A percentile compares a stretch with the other conserved stretches of the same genome.
These are phyloP conservation scores for Secale cereale DNA, from an alignment of 176 grass and related monocot genomes.

Conservation along the genomic window DNA sequence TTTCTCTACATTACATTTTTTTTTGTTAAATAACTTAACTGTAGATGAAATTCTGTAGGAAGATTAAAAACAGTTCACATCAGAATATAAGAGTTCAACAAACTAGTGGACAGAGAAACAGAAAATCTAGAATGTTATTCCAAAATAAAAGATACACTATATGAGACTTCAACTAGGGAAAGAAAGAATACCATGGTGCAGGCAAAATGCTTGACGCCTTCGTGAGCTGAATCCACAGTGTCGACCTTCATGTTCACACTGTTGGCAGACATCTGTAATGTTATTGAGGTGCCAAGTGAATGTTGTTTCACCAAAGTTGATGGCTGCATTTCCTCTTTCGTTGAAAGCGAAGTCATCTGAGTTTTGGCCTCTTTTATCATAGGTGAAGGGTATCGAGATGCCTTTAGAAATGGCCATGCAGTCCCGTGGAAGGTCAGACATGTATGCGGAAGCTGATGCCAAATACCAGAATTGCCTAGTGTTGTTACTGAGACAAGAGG, in stretches of 20 bases:
- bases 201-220: conserved; percentile 36
- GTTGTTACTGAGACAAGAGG: conserved; percentile 25
- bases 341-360: no score
- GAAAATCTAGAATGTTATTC: not conserved
- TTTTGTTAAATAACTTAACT: not conserved
- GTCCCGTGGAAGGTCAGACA: conserved; percentile 23
- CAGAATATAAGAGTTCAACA: not conserved
- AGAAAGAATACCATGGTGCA: not conserved
- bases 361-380: not conserved
- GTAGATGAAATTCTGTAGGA: not conserved
- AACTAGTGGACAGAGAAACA: not conserved
- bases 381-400: conserved; percentile 7
- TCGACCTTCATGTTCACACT: conserved; percentile 12
- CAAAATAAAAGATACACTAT: not conserved
- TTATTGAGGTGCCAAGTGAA: conserved; percentile 14
- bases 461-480: conserved; percentile 34
- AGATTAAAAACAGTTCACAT: not conserved
- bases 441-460: not conserved
- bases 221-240: conserved; percentile 30
- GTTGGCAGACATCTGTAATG: conserved; percentile 10
- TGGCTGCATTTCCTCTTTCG: not conserved
- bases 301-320: conserved; percentile 13
- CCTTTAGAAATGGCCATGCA: not conserved
- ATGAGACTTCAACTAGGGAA: not conserved
- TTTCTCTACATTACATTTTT: not conserved